Percentiles rank a stretch among this genome's conserved stretches.
Conservation (phyloP, 371 early-diverging fungal species). For the Gilbertella persicaria region DNA sequence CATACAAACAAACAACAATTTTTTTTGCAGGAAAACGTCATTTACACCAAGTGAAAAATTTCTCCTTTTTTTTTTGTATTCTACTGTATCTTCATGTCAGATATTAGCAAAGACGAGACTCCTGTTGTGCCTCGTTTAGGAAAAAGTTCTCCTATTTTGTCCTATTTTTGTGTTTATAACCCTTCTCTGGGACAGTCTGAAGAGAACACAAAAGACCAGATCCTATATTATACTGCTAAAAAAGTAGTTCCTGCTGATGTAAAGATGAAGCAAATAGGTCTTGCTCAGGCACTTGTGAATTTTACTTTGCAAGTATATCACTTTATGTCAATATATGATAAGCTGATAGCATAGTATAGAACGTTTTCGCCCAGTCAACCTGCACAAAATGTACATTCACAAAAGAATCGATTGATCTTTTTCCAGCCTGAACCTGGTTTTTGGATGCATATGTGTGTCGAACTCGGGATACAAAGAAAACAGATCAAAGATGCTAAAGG, state of each 20-base stretch:
- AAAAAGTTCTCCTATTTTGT: conserved; percentile 49
- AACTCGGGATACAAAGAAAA: conserved; percentile 54
- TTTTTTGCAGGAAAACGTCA: too few species aligned
- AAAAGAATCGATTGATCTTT: conserved; percentile 70
- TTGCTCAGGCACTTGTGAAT: conserved; percentile 79
- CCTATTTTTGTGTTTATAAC: conserved; percentile 79
- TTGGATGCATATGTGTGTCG: conserved; percentile 77
- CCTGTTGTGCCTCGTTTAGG: conserved; percentile 23
- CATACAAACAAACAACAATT: too few species aligned
- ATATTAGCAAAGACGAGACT: conserved; percentile 1
- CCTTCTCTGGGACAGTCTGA: conserved; percentile 72
- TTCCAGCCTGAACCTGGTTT: conserved; percentile 73
- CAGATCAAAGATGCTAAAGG: conserved; percentile 60
- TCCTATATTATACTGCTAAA: conserved; percentile 77
- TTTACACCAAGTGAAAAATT: too few species aligned
- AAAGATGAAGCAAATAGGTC: conserved; percentile 80
- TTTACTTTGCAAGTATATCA: conserved; percentile 65
- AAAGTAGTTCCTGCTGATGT: conserved; percentile 74
- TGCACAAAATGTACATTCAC: conserved; percentile 71
- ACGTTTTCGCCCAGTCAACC: conserved; percentile 66
- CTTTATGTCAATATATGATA: background rate
- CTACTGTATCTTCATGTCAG: too few species aligned
- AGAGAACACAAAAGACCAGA: conserved; percentile 73
- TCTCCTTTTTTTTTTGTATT: too few species aligned
- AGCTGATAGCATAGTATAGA: conserved; percentile 29